Evolutionary conservation across 129 eudicot genomes (phyloP).

Genomic region (Deinandra increscens): DNA sequence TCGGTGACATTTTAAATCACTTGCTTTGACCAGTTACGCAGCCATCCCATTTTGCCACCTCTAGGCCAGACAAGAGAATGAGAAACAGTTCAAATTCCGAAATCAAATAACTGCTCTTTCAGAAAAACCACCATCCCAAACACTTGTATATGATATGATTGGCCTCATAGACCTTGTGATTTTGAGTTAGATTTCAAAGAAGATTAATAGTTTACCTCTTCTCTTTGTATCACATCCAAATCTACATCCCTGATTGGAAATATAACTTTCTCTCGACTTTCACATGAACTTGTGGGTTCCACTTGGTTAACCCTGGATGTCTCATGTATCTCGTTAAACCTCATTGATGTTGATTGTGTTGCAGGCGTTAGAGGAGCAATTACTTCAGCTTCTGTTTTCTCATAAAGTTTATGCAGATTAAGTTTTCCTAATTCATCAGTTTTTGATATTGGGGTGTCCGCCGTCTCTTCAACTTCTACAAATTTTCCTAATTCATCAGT

Average conservation of each 20-base stretch:
- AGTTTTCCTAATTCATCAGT: constrained; percentile 22
- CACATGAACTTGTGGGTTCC: constrained; percentile 44
- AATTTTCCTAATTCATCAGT: constrained; percentile 22
- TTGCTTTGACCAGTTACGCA: background rate
- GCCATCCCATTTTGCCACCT: background rate
- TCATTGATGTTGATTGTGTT: constrained; percentile 33
- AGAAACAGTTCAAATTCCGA: background rate
- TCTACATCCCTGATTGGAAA: constrained; percentile 25
- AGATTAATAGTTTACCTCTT: constrained; percentile 38
- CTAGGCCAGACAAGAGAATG: background rate
- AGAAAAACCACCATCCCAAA: background rate
- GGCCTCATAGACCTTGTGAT: constrained; percentile 7
- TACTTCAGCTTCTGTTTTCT: constrained; percentile 32
- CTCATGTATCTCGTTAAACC: constrained; percentile 29
- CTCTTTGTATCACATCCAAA: constrained; percentile 24
- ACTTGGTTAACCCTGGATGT: constrained; percentile 21
- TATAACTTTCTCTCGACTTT: constrained; percentile 30
- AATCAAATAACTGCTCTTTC: background rate
- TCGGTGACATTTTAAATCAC: background rate
- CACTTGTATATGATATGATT: background rate
- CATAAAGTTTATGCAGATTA: background rate
- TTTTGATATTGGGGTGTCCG: background rate
- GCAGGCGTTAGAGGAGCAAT: constrained; percentile 64
- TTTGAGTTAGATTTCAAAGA: background rate
- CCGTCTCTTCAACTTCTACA: constrained; percentile 29